phyloP scores from a whole-genome alignment of 306 rosid genomes.

The Rubus parviflorus region DNA sequence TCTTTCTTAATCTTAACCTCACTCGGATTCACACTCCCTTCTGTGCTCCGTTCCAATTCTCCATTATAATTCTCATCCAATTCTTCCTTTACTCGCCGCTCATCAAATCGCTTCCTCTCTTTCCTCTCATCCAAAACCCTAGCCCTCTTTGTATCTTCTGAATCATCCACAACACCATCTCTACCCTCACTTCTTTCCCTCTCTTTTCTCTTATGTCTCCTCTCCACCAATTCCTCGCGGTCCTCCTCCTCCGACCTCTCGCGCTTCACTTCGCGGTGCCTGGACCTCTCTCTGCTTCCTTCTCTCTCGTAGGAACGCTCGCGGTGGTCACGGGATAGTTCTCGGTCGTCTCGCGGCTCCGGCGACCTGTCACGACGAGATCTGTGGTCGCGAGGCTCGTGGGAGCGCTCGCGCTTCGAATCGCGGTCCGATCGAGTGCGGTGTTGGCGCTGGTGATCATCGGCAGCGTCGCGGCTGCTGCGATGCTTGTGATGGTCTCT shows the following conservation, averaged over 20 bases:
- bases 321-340: conserved; percentile 26
- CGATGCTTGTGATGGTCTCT: conserved; percentile 39
- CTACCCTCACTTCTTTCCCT: conserved; percentile 62
- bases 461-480: conserved; percentile 31
- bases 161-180: conserved; percentile 39
- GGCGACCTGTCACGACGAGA: conserved; percentile 43
- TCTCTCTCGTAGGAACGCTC: conserved; percentile 56
- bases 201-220: conserved; percentile 71
- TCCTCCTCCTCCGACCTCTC: conserved; percentile 23
- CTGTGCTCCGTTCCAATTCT: not conserved
- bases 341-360: conserved; percentile 28
- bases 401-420: conserved; percentile 48
- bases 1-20: conserved; percentile 32
- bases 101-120: conserved; percentile 54
- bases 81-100: conserved; percentile 39
- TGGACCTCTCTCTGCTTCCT: conserved; percentile 52
- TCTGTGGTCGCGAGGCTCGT: conserved; percentile 41
- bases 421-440: conserved; percentile 57
- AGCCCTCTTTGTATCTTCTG: conserved; percentile 42
- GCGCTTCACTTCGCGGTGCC: conserved; percentile 32
- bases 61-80: conserved; percentile 2
- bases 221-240: conserved; percentile 44
- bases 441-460: conserved; percentile 44
- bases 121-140: conserved; percentile 59
- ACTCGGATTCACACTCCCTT: conserved; percentile 12